phyloP scores from a whole-genome alignment of 2,329 filamentous ascomycete genomes.

The Pseudofabraea citricarpa region DNA sequence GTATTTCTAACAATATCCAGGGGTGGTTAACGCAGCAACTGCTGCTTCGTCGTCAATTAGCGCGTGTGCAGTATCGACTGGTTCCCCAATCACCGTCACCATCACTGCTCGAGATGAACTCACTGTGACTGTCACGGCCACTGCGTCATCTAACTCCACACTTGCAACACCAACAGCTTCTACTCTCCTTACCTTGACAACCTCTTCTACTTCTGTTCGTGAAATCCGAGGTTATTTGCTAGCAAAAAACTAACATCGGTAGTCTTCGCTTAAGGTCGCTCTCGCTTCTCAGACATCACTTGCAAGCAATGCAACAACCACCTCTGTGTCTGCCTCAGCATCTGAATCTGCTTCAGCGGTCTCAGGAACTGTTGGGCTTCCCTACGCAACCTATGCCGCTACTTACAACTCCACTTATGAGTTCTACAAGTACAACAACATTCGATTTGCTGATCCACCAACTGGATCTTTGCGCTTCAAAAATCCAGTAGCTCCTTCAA shows the following conservation, averaged over 20 bases:
- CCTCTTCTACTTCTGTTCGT: no score
- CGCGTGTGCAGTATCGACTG: neutral
- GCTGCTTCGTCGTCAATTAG: neutral
- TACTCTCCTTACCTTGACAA: no score
- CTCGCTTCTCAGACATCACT: no score
- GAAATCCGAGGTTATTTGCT: no score
- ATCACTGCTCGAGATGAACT: neutral
- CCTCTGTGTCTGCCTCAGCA: constrained; percentile 1
- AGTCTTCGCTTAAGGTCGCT: no score
- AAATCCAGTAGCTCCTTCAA: neutral
- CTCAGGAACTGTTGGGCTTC: neutral
- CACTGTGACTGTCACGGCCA: neutral
- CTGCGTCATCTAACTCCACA: neutral
- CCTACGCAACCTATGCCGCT: neutral
- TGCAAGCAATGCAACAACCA: no score
- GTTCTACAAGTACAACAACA: constrained; percentile 1
- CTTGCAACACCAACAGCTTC: no score
- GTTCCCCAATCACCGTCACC: neutral
- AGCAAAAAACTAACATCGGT: no score
- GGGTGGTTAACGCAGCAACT: neutral
- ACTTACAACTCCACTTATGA: neutral
- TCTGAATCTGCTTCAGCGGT: neutral
- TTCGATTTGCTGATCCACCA: constrained; percentile 1
- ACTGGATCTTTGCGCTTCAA: constrained; percentile 1
- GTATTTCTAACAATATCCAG: neutral